Evolutionary conservation across 306 rosid species (phyloP), one percentile per base, ranked within the genome.

Genomic region (Abrus pulchellus): DNA sequence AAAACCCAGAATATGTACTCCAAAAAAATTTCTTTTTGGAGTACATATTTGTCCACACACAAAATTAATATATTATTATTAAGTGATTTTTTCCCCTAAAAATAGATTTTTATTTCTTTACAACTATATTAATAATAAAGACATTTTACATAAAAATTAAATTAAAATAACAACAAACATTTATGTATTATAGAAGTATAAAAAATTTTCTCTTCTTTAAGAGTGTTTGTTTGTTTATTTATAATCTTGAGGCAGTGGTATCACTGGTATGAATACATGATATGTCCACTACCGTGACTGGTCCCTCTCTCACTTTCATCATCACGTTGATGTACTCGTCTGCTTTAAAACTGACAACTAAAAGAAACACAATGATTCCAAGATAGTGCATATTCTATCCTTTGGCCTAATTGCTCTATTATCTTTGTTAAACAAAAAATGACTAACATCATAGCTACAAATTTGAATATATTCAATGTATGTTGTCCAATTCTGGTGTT

Each of bases 241-340:
- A 20, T 20, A 20, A 20, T 20, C 40, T 4, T 0, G 40, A 2
- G 52, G 27, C 1, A 34, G 45, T 62, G 71, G 9, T 20, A 43
- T 20, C 20, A 20, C 20, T 20, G 20, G 20, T 20, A 0, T 20
- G 20, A 0, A 20, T 43, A 36, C 6, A 66, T 66, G 44, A 43
- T 20, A 66, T 41, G 14, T 44, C 9, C 53, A 69, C 2, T 36
- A 36, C 9, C 53, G 57, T 2, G 2, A 36, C 32, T 78, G 83
- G 87, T 74, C 87, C 83, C 83, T 43, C 36, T 4, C 14, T 44
- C 34, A 40, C 75, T 72, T 72, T 83, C 64, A 83, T 83, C 66
- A 83, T 72, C 38, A 55, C 20, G 9, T 72, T 62, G 27, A 53
- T 80, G 41, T 44, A 14, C 41, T 67, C 43, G 40, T 77, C 52